Base-by-base conservation (phyloP, 73 alveolate species). In the Paramecium primaurelia region DNA sequence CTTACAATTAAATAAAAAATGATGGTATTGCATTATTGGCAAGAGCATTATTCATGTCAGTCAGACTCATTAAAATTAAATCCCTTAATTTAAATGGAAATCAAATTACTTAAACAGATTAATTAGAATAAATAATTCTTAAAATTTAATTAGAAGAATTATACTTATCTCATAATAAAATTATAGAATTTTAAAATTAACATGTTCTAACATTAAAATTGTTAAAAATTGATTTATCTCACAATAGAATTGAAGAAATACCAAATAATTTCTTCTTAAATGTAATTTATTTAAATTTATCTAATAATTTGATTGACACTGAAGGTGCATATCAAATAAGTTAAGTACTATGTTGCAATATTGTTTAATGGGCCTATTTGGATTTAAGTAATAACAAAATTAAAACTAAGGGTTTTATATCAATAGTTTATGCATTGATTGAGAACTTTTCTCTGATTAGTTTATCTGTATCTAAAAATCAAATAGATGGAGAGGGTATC, bases 341-440 rank as follows among this genome's bases (percentile, higher is more conserved):
- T 45, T 28, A 80, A 80, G 75, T 80, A 32, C 8, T 80, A 9
- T 32, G 47, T 45, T 80, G 75, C 12, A 40, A 44, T 7, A 49
- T 22, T 11, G 91, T 80, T 2, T 26, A 80, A 44, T 80, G 91
- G 91, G 45, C 9, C 2, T 25, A 80, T 25, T 36, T 80, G 5
- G 58, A 80, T 47, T 49, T 80, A 49, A 47, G 37, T 36, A 44
- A 25, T 12, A 80, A 80, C 47, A 32, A 45, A 47, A 80, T 80
- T 42, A 44, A 80, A 26, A 80, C 71, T 22, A 80, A 80, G 58
- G 91, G 91, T n/a, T 80, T 80, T 42, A 80, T 80, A 20, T 80
- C 91, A 44, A 40, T 80, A 44, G 73, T 80, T 42, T 80, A 44
- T 80, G 91, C 91, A 2, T 49, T 80, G 32, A 49, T 47, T 80